Percentiles rank a stretch among this genome's conserved stretches.
Conservation (phyloP, 805 yeast species). For the Ogataea neopini region DNA sequence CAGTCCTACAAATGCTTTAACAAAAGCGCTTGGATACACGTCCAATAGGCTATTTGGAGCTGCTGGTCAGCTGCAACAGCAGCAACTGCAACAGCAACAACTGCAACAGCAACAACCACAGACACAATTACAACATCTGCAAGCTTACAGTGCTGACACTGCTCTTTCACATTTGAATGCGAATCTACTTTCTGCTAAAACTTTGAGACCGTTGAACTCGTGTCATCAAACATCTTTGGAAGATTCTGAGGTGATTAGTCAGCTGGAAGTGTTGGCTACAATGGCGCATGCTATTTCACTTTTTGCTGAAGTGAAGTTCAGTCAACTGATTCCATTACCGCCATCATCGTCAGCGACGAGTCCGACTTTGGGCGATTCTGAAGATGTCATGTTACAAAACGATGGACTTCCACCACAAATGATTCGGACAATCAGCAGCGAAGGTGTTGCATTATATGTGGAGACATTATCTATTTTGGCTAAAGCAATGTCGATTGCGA, state of each 20-base stretch:
- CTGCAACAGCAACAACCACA: not conserved
- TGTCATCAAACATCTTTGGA: slow-evolving; percentile 25
- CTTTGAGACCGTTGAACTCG: slow-evolving; percentile 29
- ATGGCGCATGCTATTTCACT: slow-evolving; percentile 87
- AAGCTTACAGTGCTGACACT: slow-evolving; percentile 15
- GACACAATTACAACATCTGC: slow-evolving; percentile 16
- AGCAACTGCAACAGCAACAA: slow-evolving; percentile 16
- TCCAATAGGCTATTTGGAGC: slow-evolving; percentile 81
- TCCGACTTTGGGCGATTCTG: slow-evolving; percentile 15
- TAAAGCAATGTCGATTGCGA: slow-evolving; percentile 80
- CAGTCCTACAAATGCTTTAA: slow-evolving; percentile 83
- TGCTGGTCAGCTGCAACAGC: slow-evolving; percentile 11
- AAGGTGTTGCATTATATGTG: slow-evolving; percentile 82
- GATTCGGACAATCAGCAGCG: slow-evolving; percentile 67
- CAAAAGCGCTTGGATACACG: slow-evolving; percentile 84
- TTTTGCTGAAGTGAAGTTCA: slow-evolving; percentile 88
- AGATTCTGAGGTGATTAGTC: slow-evolving; percentile 42
- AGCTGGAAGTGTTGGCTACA: slow-evolving; percentile 76
- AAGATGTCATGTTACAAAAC: slow-evolving; percentile 35
- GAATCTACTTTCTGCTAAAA: slow-evolving; percentile 17
- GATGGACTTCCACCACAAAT: slow-evolving; percentile 57
- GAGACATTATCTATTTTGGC: slow-evolving; percentile 82
- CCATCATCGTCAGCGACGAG: slow-evolving; percentile 41
- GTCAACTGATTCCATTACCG: slow-evolving; percentile 79
- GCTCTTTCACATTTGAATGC: slow-evolving; percentile 21